Evolutionary conservation across 1,139 yeast genomes (phyloP).

Genomic region (Dujonia santamariae): DNA sequence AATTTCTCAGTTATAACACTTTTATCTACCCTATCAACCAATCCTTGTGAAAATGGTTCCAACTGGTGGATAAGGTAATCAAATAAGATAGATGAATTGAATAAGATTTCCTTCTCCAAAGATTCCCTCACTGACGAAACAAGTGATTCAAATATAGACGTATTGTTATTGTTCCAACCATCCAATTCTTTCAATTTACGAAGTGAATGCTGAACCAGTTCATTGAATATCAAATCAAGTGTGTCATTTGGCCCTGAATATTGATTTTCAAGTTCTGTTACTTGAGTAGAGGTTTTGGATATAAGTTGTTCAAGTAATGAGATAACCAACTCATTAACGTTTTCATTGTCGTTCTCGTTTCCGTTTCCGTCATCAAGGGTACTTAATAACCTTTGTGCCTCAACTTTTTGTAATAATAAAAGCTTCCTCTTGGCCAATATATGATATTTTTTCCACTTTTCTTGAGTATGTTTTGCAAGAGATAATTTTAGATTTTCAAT

Average conservation of each 20-base stretch:
- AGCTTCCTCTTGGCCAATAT: slow-evolving; percentile 59
- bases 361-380: slow-evolving; percentile 8
- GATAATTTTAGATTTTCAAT: slow-evolving; percentile 36
- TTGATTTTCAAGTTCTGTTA: slow-evolving; percentile 48
- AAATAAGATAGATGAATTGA: slow-evolving; percentile 51
- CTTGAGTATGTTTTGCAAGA: slow-evolving; percentile 39
- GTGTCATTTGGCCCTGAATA: slow-evolving; percentile 50
- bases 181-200: slow-evolving; percentile 48
- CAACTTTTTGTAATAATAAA: slow-evolving; percentile 40
- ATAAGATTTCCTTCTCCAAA: slow-evolving; percentile 51
- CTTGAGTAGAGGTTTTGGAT: slow-evolving; percentile 34
- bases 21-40: background rate
- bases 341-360: background rate
- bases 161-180: slow-evolving; percentile 50
- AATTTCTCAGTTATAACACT: slow-evolving; percentile 9
- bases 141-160: slow-evolving; percentile 36
- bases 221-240: slow-evolving; percentile 41
- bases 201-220: slow-evolving; percentile 41
- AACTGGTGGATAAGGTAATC: slow-evolving; percentile 36
- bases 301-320: slow-evolving; percentile 23
- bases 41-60: slow-evolving; percentile 13
- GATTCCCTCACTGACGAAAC: slow-evolving; percentile 42
- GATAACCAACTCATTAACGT: slow-evolving; percentile 6
- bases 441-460: slow-evolving; percentile 46
- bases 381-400: slow-evolving; percentile 29